Evolutionary conservation across 306 rosid genomes (phyloP).

Genomic region (Lablab purpureus): DNA sequence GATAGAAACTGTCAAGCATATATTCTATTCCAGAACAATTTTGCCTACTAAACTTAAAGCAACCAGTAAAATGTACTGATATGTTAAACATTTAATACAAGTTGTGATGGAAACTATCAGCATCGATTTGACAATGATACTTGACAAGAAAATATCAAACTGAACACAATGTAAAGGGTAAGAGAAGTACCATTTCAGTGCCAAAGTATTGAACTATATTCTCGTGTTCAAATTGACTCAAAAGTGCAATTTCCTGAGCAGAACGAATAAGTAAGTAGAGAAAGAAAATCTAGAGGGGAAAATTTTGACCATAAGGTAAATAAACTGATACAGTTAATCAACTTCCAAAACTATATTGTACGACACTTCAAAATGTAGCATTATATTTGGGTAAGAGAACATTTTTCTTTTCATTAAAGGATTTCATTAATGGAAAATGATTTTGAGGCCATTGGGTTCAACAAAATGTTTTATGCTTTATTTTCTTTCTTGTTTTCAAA

Average conservation of each 20-base stretch:
- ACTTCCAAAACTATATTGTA: background rate
- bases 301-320: conserved; percentile 12
- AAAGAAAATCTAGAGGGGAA: conserved; percentile 25
- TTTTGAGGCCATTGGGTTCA: background rate
- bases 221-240: conserved; percentile 86
- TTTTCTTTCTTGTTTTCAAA: background rate
- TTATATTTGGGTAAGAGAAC: conserved; percentile 2
- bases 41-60: background rate
- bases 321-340: background rate
- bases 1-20: background rate
- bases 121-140: conserved; percentile 22
- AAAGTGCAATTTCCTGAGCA: conserved; percentile 79
- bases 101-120: conserved; percentile 10
- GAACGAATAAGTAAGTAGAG: conserved; percentile 22
- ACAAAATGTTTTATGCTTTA: background rate
- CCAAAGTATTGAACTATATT: conserved; percentile 84
- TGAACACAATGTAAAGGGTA: background rate
- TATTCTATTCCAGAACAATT: conserved; percentile 18
- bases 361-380: conserved; percentile 1
- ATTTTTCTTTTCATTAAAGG: background rate
- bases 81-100: conserved; percentile 21
- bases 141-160: conserved; percentile 26
- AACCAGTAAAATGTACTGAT: background rate
- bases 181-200: conserved; percentile 67
- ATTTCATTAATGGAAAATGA: conserved; percentile 3